Evolutionary conservation across 352 stramenopile species (phyloP).

Genomic region (Globisporangium middletonii): DNA sequence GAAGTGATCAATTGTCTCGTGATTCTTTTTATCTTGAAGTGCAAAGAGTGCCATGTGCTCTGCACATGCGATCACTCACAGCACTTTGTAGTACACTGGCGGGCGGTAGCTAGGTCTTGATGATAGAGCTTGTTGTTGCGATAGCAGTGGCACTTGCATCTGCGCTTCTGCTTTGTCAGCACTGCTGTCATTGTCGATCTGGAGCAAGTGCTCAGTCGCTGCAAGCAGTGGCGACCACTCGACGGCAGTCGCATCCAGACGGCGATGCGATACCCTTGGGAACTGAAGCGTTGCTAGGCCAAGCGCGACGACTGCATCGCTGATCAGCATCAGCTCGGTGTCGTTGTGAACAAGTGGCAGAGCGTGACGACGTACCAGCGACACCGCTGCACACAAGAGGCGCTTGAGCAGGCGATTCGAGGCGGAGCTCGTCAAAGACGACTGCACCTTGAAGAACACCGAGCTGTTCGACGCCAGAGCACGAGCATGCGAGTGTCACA

Average conservation of each 20-base stretch:
- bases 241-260: not conserved
- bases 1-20: no score
- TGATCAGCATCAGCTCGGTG: not conserved
- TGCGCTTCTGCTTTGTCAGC: not conserved
- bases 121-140: not conserved
- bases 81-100: slow-evolving; percentile 11
- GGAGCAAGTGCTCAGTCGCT: slow-evolving; percentile 5
- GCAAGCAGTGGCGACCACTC: not conserved
- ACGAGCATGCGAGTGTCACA: not conserved
- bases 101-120: slow-evolving; percentile 2
- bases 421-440: slow-evolving; percentile 16
- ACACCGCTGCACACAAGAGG: slow-evolving; percentile 2
- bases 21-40: no score
- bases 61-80: not conserved
- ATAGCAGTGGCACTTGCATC: not conserved
- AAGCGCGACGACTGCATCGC: slow-evolving; percentile 1
- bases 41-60: no score
- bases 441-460: slow-evolving; percentile 11
- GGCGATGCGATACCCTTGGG: not conserved
- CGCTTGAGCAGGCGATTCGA: not conserved
- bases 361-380: not conserved
- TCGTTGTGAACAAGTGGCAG: not conserved
- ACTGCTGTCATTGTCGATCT: not conserved
- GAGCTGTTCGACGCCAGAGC: slow-evolving; percentile 4
- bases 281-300: slow-evolving; percentile 7